Conservation (phyloP, 805 yeast genomes). For the Starmerella vaccinii region DNA sequence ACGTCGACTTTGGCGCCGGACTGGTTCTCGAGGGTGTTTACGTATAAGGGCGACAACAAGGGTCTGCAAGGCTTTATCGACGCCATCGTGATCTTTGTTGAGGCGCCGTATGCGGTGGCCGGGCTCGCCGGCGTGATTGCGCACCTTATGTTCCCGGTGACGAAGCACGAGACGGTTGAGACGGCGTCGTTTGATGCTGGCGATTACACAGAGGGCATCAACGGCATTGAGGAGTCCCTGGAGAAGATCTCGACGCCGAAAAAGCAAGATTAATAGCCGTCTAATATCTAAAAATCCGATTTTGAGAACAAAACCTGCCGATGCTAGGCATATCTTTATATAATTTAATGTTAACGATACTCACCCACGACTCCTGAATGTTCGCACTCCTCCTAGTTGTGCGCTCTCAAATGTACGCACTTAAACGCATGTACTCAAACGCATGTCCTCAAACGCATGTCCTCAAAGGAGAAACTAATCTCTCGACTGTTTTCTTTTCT, state of each 20-base stretch:
- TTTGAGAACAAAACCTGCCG: no score
- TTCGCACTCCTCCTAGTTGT: no score
- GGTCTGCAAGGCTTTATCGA: slow-evolving; percentile 52
- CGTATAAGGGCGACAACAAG: slow-evolving; percentile 50
- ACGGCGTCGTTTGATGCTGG: not conserved
- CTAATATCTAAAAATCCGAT: no score
- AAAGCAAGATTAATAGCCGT: not conserved
- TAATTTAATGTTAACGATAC: no score
- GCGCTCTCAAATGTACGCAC: no score
- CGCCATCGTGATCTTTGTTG: slow-evolving; percentile 60
- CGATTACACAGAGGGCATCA: not conserved
- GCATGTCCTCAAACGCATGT: no score
- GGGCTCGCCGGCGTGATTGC: slow-evolving; percentile 55
- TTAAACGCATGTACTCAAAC: no score
- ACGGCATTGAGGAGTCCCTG: not conserved
- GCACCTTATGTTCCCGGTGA: slow-evolving; percentile 51
- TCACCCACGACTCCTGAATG: no score
- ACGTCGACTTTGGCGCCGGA: slow-evolving; percentile 54
- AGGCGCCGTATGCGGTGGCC: slow-evolving; percentile 63
- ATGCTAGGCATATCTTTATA: no score
- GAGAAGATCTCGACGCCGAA: not conserved
- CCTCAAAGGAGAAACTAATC: no score
- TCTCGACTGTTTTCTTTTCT: no score
- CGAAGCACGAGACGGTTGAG: slow-evolving; percentile 31
- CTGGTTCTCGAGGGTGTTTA: slow-evolving; percentile 58